Evolutionary conservation across 108 stramenopile genomes (phyloP).

Genomic region (Nannochloropsis gaditana): DNA sequence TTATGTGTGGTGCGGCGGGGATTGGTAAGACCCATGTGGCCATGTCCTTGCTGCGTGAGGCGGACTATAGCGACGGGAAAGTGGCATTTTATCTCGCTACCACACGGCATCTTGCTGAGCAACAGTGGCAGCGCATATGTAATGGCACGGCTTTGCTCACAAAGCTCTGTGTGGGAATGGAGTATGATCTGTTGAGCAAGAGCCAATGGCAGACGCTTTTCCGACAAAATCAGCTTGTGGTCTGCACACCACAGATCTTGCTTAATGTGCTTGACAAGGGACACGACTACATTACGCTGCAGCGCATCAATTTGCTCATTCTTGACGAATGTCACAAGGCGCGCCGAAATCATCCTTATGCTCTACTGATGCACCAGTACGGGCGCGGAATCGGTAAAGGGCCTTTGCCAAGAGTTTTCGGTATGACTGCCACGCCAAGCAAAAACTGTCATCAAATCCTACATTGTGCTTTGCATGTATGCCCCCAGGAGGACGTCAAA

Average conservation of each 20-base stretch:
- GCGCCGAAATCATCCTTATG: slow-evolving; percentile 44
- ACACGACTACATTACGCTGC: neutral
- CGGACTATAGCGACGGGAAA: neutral
- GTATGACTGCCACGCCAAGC: slow-evolving; percentile 49
- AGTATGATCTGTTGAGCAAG: neutral
- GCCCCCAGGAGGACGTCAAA: neutral
- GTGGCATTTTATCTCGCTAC: slow-evolving; percentile 2
- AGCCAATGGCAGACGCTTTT: neutral
- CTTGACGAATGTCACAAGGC: slow-evolving; percentile 50
- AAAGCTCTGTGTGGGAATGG: slow-evolving; percentile 6
- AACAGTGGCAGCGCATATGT: neutral
- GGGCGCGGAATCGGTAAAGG: neutral
- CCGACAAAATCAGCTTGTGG: neutral
- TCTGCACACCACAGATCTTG: neutral
- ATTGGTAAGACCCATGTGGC: slow-evolving; percentile 14
- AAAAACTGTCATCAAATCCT: neutral
- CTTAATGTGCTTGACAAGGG: neutral
- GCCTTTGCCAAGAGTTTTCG: slow-evolving; percentile 27
- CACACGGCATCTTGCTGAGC: neutral
- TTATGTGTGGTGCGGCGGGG: slow-evolving; percentile 1
- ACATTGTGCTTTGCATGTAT: neutral
- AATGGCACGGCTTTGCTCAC: neutral
- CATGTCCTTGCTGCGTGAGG: neutral
- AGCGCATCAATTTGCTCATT: slow-evolving; percentile 26
- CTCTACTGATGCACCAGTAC: slow-evolving; percentile 40